These are phyloP conservation scores for Cyclostephanos tholiformis DNA, from an alignment of 108 stramenopile species.

Conservation along the genomic window DNA sequence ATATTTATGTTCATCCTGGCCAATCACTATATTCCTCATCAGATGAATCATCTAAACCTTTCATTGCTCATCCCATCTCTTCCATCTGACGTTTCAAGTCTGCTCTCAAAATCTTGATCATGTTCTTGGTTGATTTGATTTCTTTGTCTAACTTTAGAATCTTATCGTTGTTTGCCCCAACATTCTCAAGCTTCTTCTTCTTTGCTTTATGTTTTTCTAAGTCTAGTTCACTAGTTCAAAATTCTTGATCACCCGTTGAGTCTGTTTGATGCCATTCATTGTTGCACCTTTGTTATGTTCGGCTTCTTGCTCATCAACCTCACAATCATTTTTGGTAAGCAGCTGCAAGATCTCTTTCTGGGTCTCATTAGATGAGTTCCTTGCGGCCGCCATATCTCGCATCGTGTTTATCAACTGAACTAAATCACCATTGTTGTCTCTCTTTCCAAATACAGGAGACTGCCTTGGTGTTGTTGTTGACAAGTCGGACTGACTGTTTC, in stretches of 20 bases:
- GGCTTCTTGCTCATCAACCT: too few relatives aligned
- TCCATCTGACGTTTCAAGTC: not conserved
- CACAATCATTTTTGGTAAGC: too few relatives aligned
- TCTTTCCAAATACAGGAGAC: not conserved
- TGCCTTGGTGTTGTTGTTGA: too few relatives aligned
- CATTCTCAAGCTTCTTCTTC: not conserved
- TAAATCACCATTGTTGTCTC: conserved; percentile 1
- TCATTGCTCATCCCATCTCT: too few relatives aligned
- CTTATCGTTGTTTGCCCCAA: not conserved
- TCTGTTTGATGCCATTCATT: not conserved
- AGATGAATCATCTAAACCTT: not conserved
- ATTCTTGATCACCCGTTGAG: too few relatives aligned
- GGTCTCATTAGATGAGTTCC: too few relatives aligned
- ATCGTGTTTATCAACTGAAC: too few relatives aligned
- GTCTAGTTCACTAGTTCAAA: too few relatives aligned
- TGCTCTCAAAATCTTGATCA: conserved; percentile 1
- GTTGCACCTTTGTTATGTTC: not conserved
- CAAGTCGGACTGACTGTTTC: too few relatives aligned
- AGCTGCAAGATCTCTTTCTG: too few relatives aligned
- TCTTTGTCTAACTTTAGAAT: not conserved
- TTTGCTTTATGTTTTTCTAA: conserved; percentile 9
- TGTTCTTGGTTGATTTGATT: not conserved
- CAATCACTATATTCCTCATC: not conserved
- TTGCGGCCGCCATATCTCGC: too few relatives aligned
- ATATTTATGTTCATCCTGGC: not conserved